A percentile compares a stretch with the other conserved stretches of the same genome.
phyloP scores from a whole-genome alignment of 441 rosid species.

The Gossypium davidsonii region DNA sequence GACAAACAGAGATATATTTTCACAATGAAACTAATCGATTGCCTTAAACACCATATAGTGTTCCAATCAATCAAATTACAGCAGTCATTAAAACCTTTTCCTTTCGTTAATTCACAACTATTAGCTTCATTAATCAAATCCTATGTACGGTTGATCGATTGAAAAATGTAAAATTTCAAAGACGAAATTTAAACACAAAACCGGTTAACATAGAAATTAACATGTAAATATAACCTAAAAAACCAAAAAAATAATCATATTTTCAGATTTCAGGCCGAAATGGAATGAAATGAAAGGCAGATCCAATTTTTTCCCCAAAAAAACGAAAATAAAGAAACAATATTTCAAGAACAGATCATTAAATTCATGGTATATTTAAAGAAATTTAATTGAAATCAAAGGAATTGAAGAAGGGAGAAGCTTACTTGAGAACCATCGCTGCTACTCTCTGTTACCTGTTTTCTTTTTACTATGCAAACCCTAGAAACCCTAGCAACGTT shows the following conservation, averaged over 20 bases:
- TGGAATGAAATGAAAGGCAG: too few species aligned
- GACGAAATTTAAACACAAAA: background rate
- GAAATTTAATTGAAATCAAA: background rate
- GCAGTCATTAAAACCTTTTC: background rate
- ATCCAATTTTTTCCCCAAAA: too few species aligned
- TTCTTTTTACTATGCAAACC: constrained; percentile 21
- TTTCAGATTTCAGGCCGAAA: too few species aligned
- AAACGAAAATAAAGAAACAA: too few species aligned
- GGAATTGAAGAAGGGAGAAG: background rate
- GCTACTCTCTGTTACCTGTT: constrained; percentile 10
- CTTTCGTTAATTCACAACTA: background rate
- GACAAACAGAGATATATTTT: background rate
- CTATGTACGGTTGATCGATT: background rate
- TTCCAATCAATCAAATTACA: background rate
- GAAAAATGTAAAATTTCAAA: background rate
- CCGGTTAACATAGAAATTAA: background rate
- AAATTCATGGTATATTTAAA: background rate
- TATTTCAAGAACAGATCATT: too few species aligned
- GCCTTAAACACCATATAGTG: background rate
- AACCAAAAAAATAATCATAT: too few species aligned
- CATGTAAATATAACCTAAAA: too few species aligned
- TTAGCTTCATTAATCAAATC: background rate
- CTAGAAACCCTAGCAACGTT: constrained; percentile 15
- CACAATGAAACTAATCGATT: background rate
- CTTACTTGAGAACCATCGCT: constrained; percentile 75